Percentiles rank a stretch among this genome's conserved stretches.
These are phyloP conservation scores for Hemileia vastatrix DNA, from an alignment of 1,284 basidiomycete genomes.

Conservation along the genomic window DNA sequence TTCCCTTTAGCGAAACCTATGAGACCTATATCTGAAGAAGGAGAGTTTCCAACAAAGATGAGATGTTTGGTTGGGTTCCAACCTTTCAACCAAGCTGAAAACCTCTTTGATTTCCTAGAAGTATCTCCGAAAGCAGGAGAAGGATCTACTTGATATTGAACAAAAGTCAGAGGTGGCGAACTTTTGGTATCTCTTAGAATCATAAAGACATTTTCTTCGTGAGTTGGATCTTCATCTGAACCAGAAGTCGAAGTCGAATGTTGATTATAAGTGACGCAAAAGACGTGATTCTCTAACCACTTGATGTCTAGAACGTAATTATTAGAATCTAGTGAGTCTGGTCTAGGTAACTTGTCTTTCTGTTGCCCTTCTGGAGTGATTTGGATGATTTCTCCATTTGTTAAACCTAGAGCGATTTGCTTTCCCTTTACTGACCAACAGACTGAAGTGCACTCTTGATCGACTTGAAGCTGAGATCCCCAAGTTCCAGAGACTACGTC, in stretches of 20 bases:
- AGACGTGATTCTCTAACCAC: constrained; percentile 53
- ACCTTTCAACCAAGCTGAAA: constrained; percentile 28
- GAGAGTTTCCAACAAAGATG: constrained; percentile 47
- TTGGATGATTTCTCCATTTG: constrained; percentile 47
- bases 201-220: constrained; percentile 44
- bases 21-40: constrained; percentile 44
- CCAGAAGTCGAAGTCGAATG: constrained; percentile 46
- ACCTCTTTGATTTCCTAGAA: constrained; percentile 28
- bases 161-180: no score
- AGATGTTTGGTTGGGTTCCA: constrained; percentile 47
- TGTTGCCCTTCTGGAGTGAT: constrained; percentile 49
- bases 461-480: constrained; percentile 25
- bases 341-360: constrained; percentile 48
- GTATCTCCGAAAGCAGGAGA: constrained; percentile 35
- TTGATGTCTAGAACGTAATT: constrained; percentile 45
- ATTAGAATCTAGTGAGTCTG: constrained; percentile 38
- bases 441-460: constrained; percentile 34
- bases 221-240: constrained; percentile 36
- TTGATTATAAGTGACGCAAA: constrained; percentile 49
- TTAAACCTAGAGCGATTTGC: constrained; percentile 50
- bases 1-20: constrained; percentile 30
- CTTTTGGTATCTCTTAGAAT: no score
- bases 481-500: constrained; percentile 30
- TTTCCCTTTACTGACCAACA: constrained; percentile 54
- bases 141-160: no score